Evolutionary conservation across 345 rosid genomes (phyloP).

Genomic region (Aquilaria sinensis): DNA sequence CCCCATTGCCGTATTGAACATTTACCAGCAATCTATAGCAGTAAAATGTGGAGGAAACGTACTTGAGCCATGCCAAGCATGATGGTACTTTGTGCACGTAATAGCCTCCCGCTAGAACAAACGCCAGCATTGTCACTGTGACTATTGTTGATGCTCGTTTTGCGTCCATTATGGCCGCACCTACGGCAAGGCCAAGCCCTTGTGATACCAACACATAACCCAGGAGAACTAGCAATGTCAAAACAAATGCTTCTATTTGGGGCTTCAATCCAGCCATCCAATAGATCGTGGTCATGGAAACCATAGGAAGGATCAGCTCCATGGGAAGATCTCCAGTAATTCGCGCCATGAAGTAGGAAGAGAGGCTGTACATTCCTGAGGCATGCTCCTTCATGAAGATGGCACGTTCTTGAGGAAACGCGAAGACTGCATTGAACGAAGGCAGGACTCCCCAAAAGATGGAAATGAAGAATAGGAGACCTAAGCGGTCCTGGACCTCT

Average conservation of each 20-base stretch:
- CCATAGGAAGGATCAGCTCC: conserved; percentile 84
- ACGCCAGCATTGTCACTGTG: conserved; percentile 82
- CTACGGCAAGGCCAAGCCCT: conserved; percentile 79
- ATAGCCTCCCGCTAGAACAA: conserved; percentile 77
- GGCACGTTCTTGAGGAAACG: conserved; percentile 88
- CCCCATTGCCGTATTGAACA: conserved; percentile 60
- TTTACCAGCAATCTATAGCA: conserved; percentile 53
- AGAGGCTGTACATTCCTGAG: conserved; percentile 88
- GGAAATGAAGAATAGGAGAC: conserved; percentile 76
- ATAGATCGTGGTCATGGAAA: conserved; percentile 55
- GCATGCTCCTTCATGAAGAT: conserved; percentile 69
- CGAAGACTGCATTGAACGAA: conserved; percentile 72
- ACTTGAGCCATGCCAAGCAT: conserved; percentile 73
- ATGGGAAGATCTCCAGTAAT: conserved; percentile 75
- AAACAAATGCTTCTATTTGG: conserved; percentile 38
- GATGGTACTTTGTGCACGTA: conserved; percentile 81
- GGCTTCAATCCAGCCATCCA: conserved; percentile 86
- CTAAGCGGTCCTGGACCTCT: conserved; percentile 75
- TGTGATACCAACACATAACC: conserved; percentile 81
- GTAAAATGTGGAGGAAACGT: conserved; percentile 69
- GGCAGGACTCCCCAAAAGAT: conserved; percentile 98
- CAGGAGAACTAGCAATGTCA: conserved; percentile 53
- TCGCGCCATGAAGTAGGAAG: conserved; percentile 88
- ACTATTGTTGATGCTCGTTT: conserved; percentile 85
- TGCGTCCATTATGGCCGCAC: conserved; percentile 87